Percentiles rank a stretch among this genome's conserved stretches.
Conservation (phyloP, 2,329 filamentous ascomycete species). For the Curvularia hawaiiensis region DNA sequence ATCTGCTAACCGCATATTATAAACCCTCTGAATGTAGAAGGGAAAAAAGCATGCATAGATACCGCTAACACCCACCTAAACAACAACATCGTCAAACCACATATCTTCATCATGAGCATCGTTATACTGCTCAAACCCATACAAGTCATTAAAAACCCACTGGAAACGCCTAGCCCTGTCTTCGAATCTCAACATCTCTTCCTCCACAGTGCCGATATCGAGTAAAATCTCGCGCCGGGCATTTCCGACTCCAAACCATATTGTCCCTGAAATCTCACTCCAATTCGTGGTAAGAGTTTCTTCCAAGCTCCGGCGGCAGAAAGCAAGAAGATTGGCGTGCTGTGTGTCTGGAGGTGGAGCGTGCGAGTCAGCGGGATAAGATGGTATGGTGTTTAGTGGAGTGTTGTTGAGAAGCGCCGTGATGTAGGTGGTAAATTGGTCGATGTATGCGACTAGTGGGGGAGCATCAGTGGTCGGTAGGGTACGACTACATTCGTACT, state of each 20-base stretch:
- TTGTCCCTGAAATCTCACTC: constrained; percentile 42
- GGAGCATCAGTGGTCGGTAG: constrained; percentile 4
- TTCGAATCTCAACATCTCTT: constrained; percentile 33
- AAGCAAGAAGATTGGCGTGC: constrained; percentile 26
- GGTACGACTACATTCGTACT: constrained; percentile 53
- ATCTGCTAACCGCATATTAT: neutral
- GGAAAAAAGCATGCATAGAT: neutral
- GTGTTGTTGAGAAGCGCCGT: constrained; percentile 30
- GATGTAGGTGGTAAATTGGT: constrained; percentile 46
- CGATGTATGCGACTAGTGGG: constrained; percentile 49
- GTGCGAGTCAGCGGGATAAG: constrained; percentile 21
- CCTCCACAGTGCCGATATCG: constrained; percentile 38
- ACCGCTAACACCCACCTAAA: neutral
- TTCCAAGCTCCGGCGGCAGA: constrained; percentile 50
- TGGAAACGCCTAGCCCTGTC: constrained; percentile 27
- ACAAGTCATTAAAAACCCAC: neutral
- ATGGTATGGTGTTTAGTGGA: constrained; percentile 21
- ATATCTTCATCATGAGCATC: neutral
- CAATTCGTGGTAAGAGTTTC: constrained; percentile 54
- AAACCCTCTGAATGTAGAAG: neutral
- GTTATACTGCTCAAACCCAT: neutral
- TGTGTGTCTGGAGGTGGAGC: neutral
- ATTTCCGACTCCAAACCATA: constrained; percentile 55
- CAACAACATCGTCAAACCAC: neutral
- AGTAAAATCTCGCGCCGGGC: constrained; percentile 53